Evolutionary conservation across 2,329 filamentous ascomycete genomes (phyloP), one percentile per base, ranked within the genome.

Genomic region (Orbilia quercus): DNA sequence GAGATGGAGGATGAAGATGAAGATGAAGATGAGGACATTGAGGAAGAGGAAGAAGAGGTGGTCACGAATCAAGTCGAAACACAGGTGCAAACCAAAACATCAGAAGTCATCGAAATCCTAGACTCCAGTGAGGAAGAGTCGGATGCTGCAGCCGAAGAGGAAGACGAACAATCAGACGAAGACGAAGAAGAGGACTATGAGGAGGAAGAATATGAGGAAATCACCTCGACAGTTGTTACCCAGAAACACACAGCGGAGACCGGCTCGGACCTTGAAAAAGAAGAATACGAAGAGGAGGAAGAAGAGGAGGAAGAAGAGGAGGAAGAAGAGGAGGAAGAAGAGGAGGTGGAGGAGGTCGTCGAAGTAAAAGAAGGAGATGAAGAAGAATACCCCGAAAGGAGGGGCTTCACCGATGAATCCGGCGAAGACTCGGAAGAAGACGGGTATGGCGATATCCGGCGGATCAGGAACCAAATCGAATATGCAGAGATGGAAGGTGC

Each of bases 401-500:
- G 20, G 7, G 63, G 45, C 1, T 22, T 53, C 7, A 22, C 11
- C 6, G 16, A 53, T 7, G 31, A 59, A 44, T 34, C n/a, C 16
- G 34, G 36, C 3, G 53, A 59, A 9, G 53, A 53, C 2, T 34
- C 7, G 25, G 53, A 45, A 14, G 51, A 59, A 14, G 38, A 34
- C 22, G 18, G 23, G 3, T 22, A 59, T 48, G 51, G 25, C 2
- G 22, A 51, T 11, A 31, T 11, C 11, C 53, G 18, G 28, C 51
- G 53, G 31, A 34, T 59, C 6, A 22, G 47, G 31, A 40, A 65
- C 18, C 20, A 58, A 1, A 45, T 54, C 28, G 69, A 73, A 50
- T 59, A 60, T 7, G 60, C 31, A 6, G 69, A 66, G 38, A 65
- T 65, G 60, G 62, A 55, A 65, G 54, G 60, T 73, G 54, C 55